Base-by-base conservation (phyloP, 192 early-diverging fungal species). In the Mortierella claussenii region DNA sequence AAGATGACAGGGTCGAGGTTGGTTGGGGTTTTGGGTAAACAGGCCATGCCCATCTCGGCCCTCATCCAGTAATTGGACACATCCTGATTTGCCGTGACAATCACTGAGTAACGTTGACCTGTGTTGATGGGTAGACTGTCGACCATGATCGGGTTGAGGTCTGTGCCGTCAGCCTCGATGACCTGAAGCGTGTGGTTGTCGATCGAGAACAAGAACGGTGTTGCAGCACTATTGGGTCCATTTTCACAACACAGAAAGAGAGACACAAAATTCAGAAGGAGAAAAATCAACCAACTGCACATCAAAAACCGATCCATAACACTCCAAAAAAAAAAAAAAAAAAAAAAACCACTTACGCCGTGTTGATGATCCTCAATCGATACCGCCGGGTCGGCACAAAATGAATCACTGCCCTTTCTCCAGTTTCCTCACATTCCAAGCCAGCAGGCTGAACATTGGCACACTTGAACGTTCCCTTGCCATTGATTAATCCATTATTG, bases 131-230 rank as follows among this genome's bases (percentile, higher is more conserved):
- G 68, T 23, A 85, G n/a, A 47, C 74, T 73, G 43, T 79, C 61
- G 5, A 83, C 69, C 45, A 62, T 51, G 24, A 78, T 52, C 4
- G 61, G 68, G 33, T 68, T 67, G 20, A 66, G 54, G 31, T 73
- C 50, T 6, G 74, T 79, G 21, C 92, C 92, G 32, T 93, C 92
- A 4, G 86, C 87, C 80, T 93, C 92, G 65, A 93, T 89, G 18
- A 93, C 78, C 27, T 84, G 79, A 64, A 93, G 66, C 10, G 79
- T 60, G 78, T 92, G 92, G 15, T 87, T 83, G 68, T 90, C 90
- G 55, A 94, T 87, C 40, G 85, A 87, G 65, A 94, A 83, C 46
- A 82, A 60, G 80, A 88, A 94, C 24, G 79, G 70, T 10, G 87
- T 80, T 32, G 91, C 85, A 17, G 86, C 87, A 52, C 85, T 81